Percentiles rank a stretch among this genome's conserved stretches.
Evolutionary conservation across 1,284 basidiomycete species (phyloP).

Genomic region (Athelia psychrophila): DNA sequence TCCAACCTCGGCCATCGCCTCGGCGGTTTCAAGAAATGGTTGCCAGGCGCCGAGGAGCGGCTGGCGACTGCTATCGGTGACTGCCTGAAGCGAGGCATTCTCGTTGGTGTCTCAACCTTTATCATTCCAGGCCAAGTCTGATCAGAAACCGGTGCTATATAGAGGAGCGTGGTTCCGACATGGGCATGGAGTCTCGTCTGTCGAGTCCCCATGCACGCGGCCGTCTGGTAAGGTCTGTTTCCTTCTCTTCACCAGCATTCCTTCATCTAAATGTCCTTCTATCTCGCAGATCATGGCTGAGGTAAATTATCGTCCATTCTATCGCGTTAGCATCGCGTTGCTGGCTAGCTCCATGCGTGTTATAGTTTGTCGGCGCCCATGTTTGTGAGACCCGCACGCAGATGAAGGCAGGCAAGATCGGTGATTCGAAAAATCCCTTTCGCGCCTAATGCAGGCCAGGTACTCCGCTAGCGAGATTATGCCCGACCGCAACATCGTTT

Average conservation of each 20-base stretch:
- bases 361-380: slow-evolving; percentile 59
- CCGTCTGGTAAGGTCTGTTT: slow-evolving; percentile 50
- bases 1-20: slow-evolving; percentile 66
- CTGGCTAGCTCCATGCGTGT: slow-evolving; percentile 4
- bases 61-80: slow-evolving; percentile 69
- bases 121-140: no score
- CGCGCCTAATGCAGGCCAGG: slow-evolving; percentile 60
- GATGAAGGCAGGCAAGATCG: slow-evolving; percentile 50
- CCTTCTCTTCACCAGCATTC: background rate
- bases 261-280: background rate
- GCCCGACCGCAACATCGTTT: slow-evolving; percentile 69
- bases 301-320: no score
- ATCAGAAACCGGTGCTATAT: slow-evolving; percentile 8
- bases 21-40: slow-evolving; percentile 68
- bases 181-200: slow-evolving; percentile 70
- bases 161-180: slow-evolving; percentile 66
- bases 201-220: slow-evolving; percentile 61
- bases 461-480: slow-evolving; percentile 49
- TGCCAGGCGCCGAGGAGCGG: slow-evolving; percentile 55
- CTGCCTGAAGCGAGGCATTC: slow-evolving; percentile 72
- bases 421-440: slow-evolving; percentile 58
- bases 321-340: no score
- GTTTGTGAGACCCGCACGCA: slow-evolving; percentile 48
- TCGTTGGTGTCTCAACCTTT: slow-evolving; percentile 35
- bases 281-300: slow-evolving; percentile 71